Evolutionary conservation across 2,329 filamentous ascomycete species (phyloP).

Genomic region (Mollisia scopiformis): DNA sequence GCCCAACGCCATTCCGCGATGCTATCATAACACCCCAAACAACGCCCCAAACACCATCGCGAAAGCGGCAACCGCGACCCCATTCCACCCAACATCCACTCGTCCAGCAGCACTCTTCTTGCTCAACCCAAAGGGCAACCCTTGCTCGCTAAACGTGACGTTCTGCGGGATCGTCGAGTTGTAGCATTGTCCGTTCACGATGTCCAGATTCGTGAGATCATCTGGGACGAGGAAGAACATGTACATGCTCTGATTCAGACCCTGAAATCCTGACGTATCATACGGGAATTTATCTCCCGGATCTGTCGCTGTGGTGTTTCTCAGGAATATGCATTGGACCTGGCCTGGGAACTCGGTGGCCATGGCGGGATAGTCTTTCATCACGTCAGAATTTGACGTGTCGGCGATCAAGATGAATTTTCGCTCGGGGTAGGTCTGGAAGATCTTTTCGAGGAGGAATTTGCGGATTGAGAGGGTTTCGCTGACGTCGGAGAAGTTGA

Average conservation of each 20-base stretch:
- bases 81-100: slow-evolving; percentile 12
- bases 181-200: slow-evolving; percentile 68
- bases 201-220: slow-evolving; percentile 68
- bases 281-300: slow-evolving; percentile 71
- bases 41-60: slow-evolving; percentile 15
- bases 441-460: slow-evolving; percentile 71
- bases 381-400: slow-evolving; percentile 73
- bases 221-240: slow-evolving; percentile 81
- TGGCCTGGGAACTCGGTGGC: slow-evolving; percentile 69
- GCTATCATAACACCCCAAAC: slow-evolving; percentile 20
- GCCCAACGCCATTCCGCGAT: not conserved
- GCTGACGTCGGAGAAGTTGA: slow-evolving; percentile 78
- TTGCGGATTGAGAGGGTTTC: slow-evolving; percentile 73
- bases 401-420: slow-evolving; percentile 79
- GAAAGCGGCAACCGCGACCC: slow-evolving; percentile 9
- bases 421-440: slow-evolving; percentile 73
- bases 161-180: slow-evolving; percentile 69
- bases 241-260: slow-evolving; percentile 66
- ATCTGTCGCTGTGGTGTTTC: slow-evolving; percentile 75
- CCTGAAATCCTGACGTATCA: slow-evolving; percentile 72
- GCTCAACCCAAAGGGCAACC: slow-evolving; percentile 48
- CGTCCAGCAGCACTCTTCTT: slow-evolving; percentile 29
- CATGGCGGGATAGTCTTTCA: slow-evolving; percentile 52
- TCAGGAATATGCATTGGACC: slow-evolving; percentile 76
- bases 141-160: slow-evolving; percentile 70